phyloP scores from a whole-genome alignment of 2,329 filamentous ascomycete genomes.

The Calcarisporium arbuscula region DNA sequence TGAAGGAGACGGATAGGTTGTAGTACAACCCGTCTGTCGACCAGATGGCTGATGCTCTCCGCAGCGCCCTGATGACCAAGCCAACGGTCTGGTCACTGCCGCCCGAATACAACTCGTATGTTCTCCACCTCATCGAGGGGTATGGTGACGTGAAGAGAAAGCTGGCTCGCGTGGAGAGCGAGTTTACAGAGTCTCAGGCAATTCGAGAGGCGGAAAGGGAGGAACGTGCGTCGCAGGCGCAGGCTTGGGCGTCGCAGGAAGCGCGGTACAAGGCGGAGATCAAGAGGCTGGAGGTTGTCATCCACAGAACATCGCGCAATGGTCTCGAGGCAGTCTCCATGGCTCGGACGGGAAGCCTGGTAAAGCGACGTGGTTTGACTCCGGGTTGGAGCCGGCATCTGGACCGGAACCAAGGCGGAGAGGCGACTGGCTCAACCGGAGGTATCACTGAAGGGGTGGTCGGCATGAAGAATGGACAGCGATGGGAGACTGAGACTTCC shows the following conservation, averaged over 20 bases:
- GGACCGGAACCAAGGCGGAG: neutral
- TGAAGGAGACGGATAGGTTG: slow-evolving; percentile 14
- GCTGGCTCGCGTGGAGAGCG: slow-evolving; percentile 25
- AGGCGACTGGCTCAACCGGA: neutral
- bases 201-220: slow-evolving; percentile 23
- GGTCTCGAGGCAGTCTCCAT: slow-evolving; percentile 39
- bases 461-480: neutral
- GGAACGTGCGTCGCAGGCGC: slow-evolving; percentile 22
- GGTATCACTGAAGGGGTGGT: neutral
- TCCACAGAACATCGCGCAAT: slow-evolving; percentile 30
- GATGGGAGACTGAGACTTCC: slow-evolving; percentile 4
- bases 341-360: slow-evolving; percentile 34
- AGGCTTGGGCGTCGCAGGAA: slow-evolving; percentile 16
- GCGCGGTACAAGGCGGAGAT: slow-evolving; percentile 22
- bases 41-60: slow-evolving; percentile 39
- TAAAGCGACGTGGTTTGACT: slow-evolving; percentile 8
- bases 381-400: neutral
- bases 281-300: slow-evolving; percentile 24
- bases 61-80: slow-evolving; percentile 33
- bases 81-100: slow-evolving; percentile 28
- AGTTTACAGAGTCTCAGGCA: slow-evolving; percentile 30
- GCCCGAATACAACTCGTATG: slow-evolving; percentile 34
- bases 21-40: slow-evolving; percentile 36
- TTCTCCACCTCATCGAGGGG: slow-evolving; percentile 31
- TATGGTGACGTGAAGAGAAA: slow-evolving; percentile 23